A percentile compares a stretch with the other conserved stretches of the same genome.
phyloP scores from a whole-genome alignment of 331 rosid species.

The Quercus phellos region DNA sequence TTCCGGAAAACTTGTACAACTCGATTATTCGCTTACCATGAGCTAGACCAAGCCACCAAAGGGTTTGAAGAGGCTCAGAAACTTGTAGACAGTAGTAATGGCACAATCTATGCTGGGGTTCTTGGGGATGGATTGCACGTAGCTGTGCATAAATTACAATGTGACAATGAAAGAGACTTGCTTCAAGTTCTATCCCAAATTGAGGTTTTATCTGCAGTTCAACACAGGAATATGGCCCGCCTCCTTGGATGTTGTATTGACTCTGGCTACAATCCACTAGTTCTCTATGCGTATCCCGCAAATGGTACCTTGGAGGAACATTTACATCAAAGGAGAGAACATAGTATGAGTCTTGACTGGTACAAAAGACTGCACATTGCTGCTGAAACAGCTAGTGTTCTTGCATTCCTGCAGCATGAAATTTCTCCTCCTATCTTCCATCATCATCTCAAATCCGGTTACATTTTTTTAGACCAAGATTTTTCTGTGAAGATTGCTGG shows the following conservation, averaged over 20 bases:
- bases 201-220: constrained; percentile 54
- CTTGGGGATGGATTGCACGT: constrained; percentile 68
- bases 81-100: constrained; percentile 46
- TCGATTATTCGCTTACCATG: constrained; percentile 55
- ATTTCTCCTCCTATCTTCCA: constrained; percentile 79
- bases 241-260: constrained; percentile 79
- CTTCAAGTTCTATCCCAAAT: constrained; percentile 59
- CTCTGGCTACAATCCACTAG: constrained; percentile 47
- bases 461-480: constrained; percentile 53
- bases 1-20: constrained; percentile 58
- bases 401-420: constrained; percentile 71
- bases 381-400: constrained; percentile 61
- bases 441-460: constrained; percentile 59
- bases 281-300: constrained; percentile 67
- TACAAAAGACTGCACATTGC: constrained; percentile 66
- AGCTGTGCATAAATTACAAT: constrained; percentile 66
- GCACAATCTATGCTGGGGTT: constrained; percentile 61
- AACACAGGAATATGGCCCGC: constrained; percentile 51
- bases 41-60: constrained; percentile 73
- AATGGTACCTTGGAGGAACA: constrained; percentile 77
- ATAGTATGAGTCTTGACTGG: constrained; percentile 59
- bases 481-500: constrained; percentile 70
- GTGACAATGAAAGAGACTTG: constrained; percentile 60
- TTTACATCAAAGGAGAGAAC: constrained; percentile 48
- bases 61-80: constrained; percentile 50